Base-by-base conservation (phyloP, 305 asterid genomes). In the Withania somnifera region DNA sequence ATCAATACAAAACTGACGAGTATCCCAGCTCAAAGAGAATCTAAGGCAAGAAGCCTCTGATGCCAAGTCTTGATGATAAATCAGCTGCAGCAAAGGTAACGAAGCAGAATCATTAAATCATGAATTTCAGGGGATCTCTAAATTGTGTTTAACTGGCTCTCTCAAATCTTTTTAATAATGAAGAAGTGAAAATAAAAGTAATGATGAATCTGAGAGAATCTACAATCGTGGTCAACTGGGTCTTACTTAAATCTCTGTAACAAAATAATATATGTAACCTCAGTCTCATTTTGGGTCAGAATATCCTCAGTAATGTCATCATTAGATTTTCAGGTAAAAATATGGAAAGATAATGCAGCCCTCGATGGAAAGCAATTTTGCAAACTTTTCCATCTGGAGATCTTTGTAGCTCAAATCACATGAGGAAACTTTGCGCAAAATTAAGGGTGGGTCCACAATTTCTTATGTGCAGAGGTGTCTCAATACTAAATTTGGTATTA, bases 191-290 rank as follows among this genome's bases (percentile, higher is more conserved):
- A 10, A 91, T 85, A 83, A 84, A 85, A 86, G 87, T 80, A 78
- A 91, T 57, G 60, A n/a, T n/a, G 26, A 53, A 19, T 53, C 90
- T 84, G 90, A 93, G 84, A 52, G 92, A 87, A 81, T 93, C 97
- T 56, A 89, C 82, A 71, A 90, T 7, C 19, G 95, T 92, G 19
- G 86, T 86, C 81, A 93, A 81, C 38, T 80, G 81, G 80, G 88
- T 87, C 79, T 89, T 85, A 52, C 97, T 90, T 85, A 90, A 77
- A 47, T 86, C 86, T 84, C 92, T 87, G 75, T 92, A 91, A 53
- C 81, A 89, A 50, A 61, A 91, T 86, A 10, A 90, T 85, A 83
- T 84, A 84, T 86, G 87, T 83, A 79, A 91, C 63, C 57, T 79
- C 58, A 19, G 69, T 71, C 88, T 84, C 78, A 83, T 63, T 85